These are phyloP conservation scores for Euphrasia confusa DNA, from an alignment of 257 asterid genomes.

Conservation along the genomic window DNA sequence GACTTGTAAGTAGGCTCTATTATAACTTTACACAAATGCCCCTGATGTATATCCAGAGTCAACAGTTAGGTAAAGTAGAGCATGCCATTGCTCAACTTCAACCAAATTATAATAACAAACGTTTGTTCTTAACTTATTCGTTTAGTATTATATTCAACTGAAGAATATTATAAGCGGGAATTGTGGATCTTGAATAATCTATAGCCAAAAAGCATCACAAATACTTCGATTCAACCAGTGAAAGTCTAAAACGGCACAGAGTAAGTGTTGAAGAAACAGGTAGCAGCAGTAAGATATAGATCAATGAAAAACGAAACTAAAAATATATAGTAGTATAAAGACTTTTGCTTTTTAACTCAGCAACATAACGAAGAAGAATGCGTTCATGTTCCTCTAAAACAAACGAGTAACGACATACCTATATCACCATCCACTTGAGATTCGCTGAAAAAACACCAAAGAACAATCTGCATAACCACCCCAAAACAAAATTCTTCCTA, in stretches of 20 bases:
- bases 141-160: not conserved
- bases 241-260: not conserved
- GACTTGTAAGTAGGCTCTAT: too few species aligned
- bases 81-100: not conserved
- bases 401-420: not conserved
- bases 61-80: not conserved
- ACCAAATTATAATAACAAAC: not conserved
- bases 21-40: too few species aligned
- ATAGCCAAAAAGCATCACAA: too few species aligned
- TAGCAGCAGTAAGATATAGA: not conserved
- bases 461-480: constrained; percentile 5
- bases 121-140: too few species aligned
- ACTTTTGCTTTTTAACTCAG: not conserved
- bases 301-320: not conserved
- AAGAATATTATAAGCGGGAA: not conserved
- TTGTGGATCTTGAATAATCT: not conserved
- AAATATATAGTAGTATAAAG: not conserved
- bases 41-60: not conserved
- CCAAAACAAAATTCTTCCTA: not conserved
- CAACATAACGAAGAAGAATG: not conserved
- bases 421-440: not conserved
- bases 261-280: not conserved
- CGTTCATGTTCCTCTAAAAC: not conserved
- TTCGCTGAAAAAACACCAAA: not conserved
- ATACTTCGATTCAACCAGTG: not conserved